Percentiles rank a stretch among this genome's conserved stretches.
These are phyloP conservation scores for Penicillium sp. DNA, from an alignment of 2,329 filamentous ascomycete genomes.

Conservation along the genomic window DNA sequence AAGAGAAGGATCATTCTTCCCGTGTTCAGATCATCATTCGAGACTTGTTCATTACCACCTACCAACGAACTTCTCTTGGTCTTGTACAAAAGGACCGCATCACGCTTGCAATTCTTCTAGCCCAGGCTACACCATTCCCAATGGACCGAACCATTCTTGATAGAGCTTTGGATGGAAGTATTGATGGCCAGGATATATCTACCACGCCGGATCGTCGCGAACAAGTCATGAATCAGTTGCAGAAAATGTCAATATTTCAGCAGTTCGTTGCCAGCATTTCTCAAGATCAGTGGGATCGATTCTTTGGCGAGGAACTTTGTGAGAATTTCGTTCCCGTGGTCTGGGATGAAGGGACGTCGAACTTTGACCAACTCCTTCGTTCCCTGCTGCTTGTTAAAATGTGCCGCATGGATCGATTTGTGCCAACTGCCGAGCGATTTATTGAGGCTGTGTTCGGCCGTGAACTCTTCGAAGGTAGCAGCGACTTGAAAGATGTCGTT, in stretches of 20 bases:
- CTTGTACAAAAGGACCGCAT: conserved; percentile 90
- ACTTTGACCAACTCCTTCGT: conserved; percentile 69
- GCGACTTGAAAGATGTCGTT: conserved; percentile 80
- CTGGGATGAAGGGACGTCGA: conserved; percentile 60
- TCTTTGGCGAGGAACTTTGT: conserved; percentile 77
- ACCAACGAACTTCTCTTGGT: conserved; percentile 87
- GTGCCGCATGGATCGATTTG: conserved; percentile 90
- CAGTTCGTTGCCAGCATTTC: conserved; percentile 60
- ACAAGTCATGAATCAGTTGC: conserved; percentile 62
- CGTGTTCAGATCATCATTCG: conserved; percentile 86
- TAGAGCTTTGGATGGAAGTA: conserved; percentile 68
- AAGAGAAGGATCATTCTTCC: conserved; percentile 66
- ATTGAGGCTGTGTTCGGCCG: conserved; percentile 78
- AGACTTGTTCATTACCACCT: conserved; percentile 85
- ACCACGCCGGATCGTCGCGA: conserved; percentile 59
- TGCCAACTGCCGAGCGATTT: conserved; percentile 88
- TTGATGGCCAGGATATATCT: conserved; percentile 73
- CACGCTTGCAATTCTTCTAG: conserved; percentile 88
- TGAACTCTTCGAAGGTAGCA: conserved; percentile 73
- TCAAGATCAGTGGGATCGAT: conserved; percentile 66
- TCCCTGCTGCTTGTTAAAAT: conserved; percentile 89
- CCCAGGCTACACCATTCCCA: conserved; percentile 89
- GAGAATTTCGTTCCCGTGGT: conserved; percentile 74
- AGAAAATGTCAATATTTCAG: conserved; percentile 67
- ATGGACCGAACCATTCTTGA: conserved; percentile 92